Evolutionary conservation across 495 filamentous ascomycete genomes (phyloP).

Genomic region (Chaetomium fimeti): DNA sequence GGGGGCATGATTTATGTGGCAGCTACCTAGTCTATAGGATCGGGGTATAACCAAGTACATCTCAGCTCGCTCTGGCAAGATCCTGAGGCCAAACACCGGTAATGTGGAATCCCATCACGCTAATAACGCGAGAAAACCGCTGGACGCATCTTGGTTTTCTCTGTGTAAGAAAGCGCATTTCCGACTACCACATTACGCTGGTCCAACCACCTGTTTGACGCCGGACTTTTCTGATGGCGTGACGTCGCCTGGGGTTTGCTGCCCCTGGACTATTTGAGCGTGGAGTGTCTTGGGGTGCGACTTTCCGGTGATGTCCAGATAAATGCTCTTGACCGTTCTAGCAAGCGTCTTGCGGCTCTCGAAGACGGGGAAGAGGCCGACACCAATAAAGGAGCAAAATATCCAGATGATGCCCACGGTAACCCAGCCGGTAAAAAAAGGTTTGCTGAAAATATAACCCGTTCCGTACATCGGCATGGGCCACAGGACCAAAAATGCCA

Average conservation of each 20-base stretch:
- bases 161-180: not conserved
- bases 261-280: conserved; percentile 26
- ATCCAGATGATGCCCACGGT: conserved; percentile 84
- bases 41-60: no score
- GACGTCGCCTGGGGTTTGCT: conserved; percentile 28
- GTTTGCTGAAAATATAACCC: conserved; percentile 83
- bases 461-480: conserved; percentile 92
- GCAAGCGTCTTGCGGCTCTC: conserved; percentile 71
- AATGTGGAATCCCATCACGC: no score
- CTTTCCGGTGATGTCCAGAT: conserved; percentile 66
- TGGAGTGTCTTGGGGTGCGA: conserved; percentile 44
- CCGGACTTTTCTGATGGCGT: conserved; percentile 37
- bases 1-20: no score
- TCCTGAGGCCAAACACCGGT: no score
- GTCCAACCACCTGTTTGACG: conserved; percentile 24
- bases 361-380: conserved; percentile 80
- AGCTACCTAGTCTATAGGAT: no score
- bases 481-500: conserved; percentile 82
- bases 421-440: conserved; percentile 93
- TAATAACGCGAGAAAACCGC: no score
- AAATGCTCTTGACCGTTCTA: conserved; percentile 64
- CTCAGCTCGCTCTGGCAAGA: no score
- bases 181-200: not conserved
- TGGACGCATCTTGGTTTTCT: no score
- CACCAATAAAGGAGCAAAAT: conserved; percentile 67